Evolutionary conservation across 164 flowering plant species (phyloP), one percentile per base, ranked within the genome.

Genomic region (Stephania yunnanensis): DNA sequence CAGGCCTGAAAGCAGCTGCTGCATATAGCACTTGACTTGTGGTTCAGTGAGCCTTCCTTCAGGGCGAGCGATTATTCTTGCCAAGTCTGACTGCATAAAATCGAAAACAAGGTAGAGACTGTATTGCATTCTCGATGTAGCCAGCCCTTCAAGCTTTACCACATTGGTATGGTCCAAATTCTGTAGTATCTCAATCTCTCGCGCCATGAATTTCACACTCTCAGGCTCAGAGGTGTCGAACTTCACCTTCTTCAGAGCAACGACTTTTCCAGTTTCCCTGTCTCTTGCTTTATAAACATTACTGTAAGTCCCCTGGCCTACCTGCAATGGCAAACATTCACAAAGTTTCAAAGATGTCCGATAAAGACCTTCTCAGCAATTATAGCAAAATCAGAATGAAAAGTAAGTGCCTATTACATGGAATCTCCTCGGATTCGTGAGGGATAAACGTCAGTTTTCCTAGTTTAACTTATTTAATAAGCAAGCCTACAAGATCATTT

Each of bases 291-390:
- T 87, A 80, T 87, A 90, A 52, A 91, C 96, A 81, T 86, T 87
- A 85, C 94, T 90, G 73, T 90, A 90, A 0, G 94, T 89, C 73
- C 94, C 97, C 25, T 83, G 89, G 31, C 97, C 97, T 52, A 91
- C 74, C 97, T 91, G 86, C 78, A 84, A 71, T 58, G 68, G 13
- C 50, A 71, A 73, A 15, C 10, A 13, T 53, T 25, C 31, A 19
- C 44, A 15, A 19, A 29, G 52, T 42, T 50, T 53, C 74, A 36
- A 6, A 70, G 17, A 53, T 53, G 12, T 72, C 4, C 31, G 20
- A 36, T 12, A 53, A 6, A 65, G 30, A 29, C 46, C 42, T 2
- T 36, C 30, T 31, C 74, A 10, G 58, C 73, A 30, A 29, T 15
- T 68, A 9, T 68, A 29, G 45, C 17, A 10, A 68, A 9, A 31